Base-by-base conservation (phyloP, 371 early-diverging fungal genomes). In the Mucor velutinosus region DNA sequence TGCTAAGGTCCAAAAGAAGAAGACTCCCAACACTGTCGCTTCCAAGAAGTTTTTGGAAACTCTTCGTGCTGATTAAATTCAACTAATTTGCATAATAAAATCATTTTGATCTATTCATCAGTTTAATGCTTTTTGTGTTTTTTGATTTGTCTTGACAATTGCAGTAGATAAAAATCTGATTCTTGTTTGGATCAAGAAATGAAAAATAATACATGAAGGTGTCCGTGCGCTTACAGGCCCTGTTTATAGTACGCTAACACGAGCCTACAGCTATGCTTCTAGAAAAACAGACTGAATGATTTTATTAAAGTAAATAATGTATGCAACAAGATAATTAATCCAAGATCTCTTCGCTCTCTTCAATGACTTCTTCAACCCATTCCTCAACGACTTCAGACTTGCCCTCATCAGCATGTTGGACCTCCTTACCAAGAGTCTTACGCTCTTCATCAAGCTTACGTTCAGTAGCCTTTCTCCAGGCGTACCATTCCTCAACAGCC, bases 351-450 rank as follows among this genome's bases (percentile, higher is more conserved):
- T 84, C 84, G 56, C 61, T 76, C 64, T 84, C 82, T 55, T 84
- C 84, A 73, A 81, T 77, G 60, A 93, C 88, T 76, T 92, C 93
- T 77, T 94, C 93, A 57, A 94, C 89, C 85, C 91, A 87, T 84
- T 94, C 94, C 72, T 94, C 93, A 63, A 94, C 86, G n/a, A 86
- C 86, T 75, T 90, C 90, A 27, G 79, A 78, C 47, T 79, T 80
- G 70, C 78, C 84, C 27, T 86, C 86, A 66, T 88, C 90, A 21
- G 80, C 75, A 12, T 74, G 60, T 33, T 82, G 69, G 11, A 82
- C 64, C 65, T 86, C 83, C 70, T 86, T 83, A 43, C 92, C 92
- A 29, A 84, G 77, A 5, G 79, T 77, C 66, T 85, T 83, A 56
- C 89, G 88, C 66, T 90, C 91, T 29, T 77, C 79, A 12, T 81